phyloP scores from a whole-genome alignment of 2,329 filamentous ascomycete genomes.

The Colletotrichum navitas region DNA sequence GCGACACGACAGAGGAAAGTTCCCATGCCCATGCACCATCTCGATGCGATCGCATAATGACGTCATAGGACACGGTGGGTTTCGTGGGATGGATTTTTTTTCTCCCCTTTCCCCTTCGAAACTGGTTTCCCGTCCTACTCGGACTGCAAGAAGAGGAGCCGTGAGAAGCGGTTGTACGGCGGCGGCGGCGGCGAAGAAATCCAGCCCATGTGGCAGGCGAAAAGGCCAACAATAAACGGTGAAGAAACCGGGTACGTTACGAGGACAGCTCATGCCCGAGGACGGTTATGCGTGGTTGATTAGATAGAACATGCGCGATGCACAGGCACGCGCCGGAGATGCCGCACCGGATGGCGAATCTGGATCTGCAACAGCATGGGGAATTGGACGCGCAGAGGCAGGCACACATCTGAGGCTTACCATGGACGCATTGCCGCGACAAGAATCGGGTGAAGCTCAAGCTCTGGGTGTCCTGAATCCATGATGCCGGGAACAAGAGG shows the following conservation, averaged over 20 bases:
- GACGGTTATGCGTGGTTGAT: background rate
- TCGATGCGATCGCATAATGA: slow-evolving; percentile 40
- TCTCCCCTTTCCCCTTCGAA: background rate
- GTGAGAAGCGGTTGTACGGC: background rate
- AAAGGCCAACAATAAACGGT: background rate
- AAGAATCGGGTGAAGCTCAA: background rate
- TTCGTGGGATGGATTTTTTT: slow-evolving; percentile 8
- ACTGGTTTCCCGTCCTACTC: background rate
- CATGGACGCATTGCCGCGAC: background rate
- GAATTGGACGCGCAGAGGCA: background rate
- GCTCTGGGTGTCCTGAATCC: slow-evolving; percentile 31
- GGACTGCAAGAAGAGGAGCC: background rate
- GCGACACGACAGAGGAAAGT: slow-evolving; percentile 27
- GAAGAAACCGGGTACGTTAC: background rate
- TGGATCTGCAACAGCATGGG: slow-evolving; percentile 23
- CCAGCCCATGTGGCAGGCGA: background rate
- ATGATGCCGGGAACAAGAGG: slow-evolving; percentile 29
- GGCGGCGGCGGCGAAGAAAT: background rate
- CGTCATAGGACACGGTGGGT: slow-evolving; percentile 23
- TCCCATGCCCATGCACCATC: slow-evolving; percentile 24
- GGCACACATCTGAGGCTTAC: slow-evolving; percentile 8
- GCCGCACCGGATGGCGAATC: slow-evolving; percentile 25
- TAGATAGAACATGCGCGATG: slow-evolving; percentile 8
- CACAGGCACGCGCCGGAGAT: slow-evolving; percentile 10
- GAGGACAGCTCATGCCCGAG: background rate